Evolutionary conservation across 73 alveolate genomes (phyloP), one percentile per base, ranked within the genome.

Genomic region (Paramecium biaurelia): DNA sequence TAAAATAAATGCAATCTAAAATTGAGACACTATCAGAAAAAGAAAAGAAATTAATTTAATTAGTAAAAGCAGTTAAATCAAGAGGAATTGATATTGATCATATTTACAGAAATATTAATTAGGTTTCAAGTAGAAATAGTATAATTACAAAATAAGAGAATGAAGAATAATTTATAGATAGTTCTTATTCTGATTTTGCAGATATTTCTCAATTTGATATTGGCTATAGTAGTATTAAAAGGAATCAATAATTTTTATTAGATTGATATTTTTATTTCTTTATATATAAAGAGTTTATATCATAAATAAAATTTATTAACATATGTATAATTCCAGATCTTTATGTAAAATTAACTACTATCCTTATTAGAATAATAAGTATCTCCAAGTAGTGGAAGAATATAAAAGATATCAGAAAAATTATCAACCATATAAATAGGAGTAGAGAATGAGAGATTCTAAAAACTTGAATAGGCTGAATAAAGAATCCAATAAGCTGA

Each of bases 391-490:
- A 89, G 74, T 63, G 84, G 74, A 32, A 38, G 94, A 43, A 89
- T 89, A 14, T 58, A 76, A 28, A 89, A 89, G 87, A 89, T 89
- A 41, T 70, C 84, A 21, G 94, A 89, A 72, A 89, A 89, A 28
- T 70, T 89, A 67, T 57, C 88, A 57, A 63, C 74, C 30, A 82
- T 89, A 11, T 34, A 89, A 89, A 70, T 82, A 7, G 87, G 87
- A 32, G 90, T 82, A 37, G 88, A 89, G 21, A 70, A 70, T 42
- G 90, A 89, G 70, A 76, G 94, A 47, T 89, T 82, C 63, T 57
- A 76, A 68, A 68, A 89, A 89, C 74, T 93, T 74, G 95, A 92
- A 72, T 72, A 63, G 34, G 94, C 92, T 15, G 97, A 93, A 85
- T 53, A 93, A 72, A 84, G 93, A 92, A 92, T 93, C 18, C 57